Base-by-base conservation (phyloP, 208 protist genomes). In the Tritrichomonas musculus region DNA sequence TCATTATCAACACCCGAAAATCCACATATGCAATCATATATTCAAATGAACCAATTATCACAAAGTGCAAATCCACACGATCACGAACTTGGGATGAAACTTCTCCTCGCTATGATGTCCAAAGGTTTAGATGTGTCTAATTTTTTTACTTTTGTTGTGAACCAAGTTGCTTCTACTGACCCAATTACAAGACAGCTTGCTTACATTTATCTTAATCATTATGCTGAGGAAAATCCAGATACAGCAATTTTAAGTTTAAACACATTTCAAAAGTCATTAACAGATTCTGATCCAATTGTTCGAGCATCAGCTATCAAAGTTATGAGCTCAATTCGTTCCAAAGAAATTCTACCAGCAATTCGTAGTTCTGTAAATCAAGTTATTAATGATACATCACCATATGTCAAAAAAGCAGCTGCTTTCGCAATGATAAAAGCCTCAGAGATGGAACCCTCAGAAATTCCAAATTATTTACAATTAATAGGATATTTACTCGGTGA, bases 351-450 rank as follows among this genome's bases (percentile, higher is more conserved):
- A 20, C 77, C 77, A 39, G 77, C 77, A 9, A 88, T 88, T 39
- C 77, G 57, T 57, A 47, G 41, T 17, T 41, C 77, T 20, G 77
- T 88, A 17, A 33, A 39, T 20, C 41, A 53, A 17, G 77, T 88
- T 14, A 88, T 88, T 20, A 47, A 47, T 4, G 77, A 88, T 60
- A 41, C 77, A 88, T 88, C 77, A 1, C 77, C 77, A 60, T 88
- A 88, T 30, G 77, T 88, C 8, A 88, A 88, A 88, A 88, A 88
- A 57, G 77, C 77, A 13, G 77, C 77, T 22, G 77, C 77, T 27
- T 88, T 44, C 30, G 77, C 77, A 60, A 88, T 88, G 77, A 88
- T 88, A 1, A 88, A 88, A 88, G 77, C 77, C 25, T 88, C 77
- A 9, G 22, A 88, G n/a, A 44, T 88, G 11, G 77, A 30, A 22